Conservation (phyloP, 805 yeast genomes). For the Naumovozyma baii region DNA sequence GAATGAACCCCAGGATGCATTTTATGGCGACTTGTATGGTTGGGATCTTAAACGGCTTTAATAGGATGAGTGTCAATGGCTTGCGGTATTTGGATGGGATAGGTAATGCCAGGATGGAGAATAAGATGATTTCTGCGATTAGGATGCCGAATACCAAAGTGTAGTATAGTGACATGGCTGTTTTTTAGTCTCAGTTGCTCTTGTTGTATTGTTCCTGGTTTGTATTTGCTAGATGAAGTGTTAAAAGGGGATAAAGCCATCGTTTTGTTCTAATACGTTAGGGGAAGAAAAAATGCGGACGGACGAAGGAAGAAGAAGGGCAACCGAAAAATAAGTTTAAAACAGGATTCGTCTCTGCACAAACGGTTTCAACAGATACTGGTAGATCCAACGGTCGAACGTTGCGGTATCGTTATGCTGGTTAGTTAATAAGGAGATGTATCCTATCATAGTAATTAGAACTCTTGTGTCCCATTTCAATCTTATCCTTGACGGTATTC, state of each 20-base stretch:
- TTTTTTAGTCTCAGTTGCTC: not conserved
- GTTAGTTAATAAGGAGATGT: not conserved
- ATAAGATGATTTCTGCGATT: slow-evolving; percentile 66
- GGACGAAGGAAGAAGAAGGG: no score
- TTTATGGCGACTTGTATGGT: slow-evolving; percentile 69
- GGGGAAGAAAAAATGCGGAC: no score
- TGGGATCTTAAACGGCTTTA: slow-evolving; percentile 61
- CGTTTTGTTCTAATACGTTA: no score
- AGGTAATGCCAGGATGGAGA: slow-evolving; percentile 75
- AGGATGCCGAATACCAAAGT: slow-evolving; percentile 60
- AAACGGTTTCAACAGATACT: not conserved
- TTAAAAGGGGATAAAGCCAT: not conserved
- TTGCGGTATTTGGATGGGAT: slow-evolving; percentile 68
- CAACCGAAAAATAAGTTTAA: no score
- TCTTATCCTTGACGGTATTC: slow-evolving; percentile 4
- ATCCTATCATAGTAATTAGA: slow-evolving; percentile 2
- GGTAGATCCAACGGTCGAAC: not conserved
- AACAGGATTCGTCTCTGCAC: no score
- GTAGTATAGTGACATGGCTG: slow-evolving; percentile 25
- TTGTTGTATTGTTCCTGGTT: not conserved
- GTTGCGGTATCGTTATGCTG: no score
- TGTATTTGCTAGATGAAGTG: not conserved
- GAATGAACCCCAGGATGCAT: slow-evolving; percentile 74
- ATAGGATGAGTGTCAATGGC: slow-evolving; percentile 50
- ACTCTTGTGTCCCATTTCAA: not conserved